phyloP scores from a whole-genome alignment of 352 stramenopile species.

The Globisporangium megalacanthum region DNA sequence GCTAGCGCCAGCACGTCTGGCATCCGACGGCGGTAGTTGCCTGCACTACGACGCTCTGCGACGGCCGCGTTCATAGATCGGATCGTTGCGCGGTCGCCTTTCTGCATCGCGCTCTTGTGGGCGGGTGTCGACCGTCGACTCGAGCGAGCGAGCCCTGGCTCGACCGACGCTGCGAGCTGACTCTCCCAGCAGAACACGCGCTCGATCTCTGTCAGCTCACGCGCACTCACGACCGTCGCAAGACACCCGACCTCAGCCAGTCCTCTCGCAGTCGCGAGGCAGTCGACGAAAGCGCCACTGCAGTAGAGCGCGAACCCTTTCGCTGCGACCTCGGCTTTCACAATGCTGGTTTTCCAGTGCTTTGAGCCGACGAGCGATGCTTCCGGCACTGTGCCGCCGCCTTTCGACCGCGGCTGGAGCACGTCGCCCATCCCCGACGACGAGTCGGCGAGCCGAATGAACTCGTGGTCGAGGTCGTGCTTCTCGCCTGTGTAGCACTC shows the following conservation, averaged over 20 bases:
- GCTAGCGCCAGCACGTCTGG: constrained; percentile 24
- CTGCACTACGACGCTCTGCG: constrained; percentile 5
- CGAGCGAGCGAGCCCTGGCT: constrained; percentile 40
- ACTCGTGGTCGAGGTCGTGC: constrained; percentile 61
- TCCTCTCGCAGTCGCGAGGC: constrained; percentile 24
- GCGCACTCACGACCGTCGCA: constrained; percentile 32
- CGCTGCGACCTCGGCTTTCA: constrained; percentile 34
- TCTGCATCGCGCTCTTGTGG: constrained; percentile 26
- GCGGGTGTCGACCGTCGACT: constrained; percentile 26
- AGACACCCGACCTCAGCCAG: constrained; percentile 39
- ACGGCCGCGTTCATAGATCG: constrained; percentile 38
- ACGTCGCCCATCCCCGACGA: constrained; percentile 42
- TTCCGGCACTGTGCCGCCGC: constrained; percentile 41
- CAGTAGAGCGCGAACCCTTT: constrained; percentile 51
- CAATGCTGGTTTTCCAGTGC: constrained; percentile 53
- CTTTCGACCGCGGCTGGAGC: constrained; percentile 51
- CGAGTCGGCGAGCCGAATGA: constrained; percentile 49
- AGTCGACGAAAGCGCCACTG: constrained; percentile 27
- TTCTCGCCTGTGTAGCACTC: constrained; percentile 59
- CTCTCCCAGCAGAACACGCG: constrained; percentile 47
- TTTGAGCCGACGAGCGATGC: constrained; percentile 52
- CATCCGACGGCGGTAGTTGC: constrained; percentile 6
- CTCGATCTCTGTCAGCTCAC: constrained; percentile 32
- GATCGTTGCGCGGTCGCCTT: constrained; percentile 27
- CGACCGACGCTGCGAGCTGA: constrained; percentile 25